Evolutionary conservation across 2,329 filamentous ascomycete genomes (phyloP).

Genomic region (Cryphonectria naterciae): DNA sequence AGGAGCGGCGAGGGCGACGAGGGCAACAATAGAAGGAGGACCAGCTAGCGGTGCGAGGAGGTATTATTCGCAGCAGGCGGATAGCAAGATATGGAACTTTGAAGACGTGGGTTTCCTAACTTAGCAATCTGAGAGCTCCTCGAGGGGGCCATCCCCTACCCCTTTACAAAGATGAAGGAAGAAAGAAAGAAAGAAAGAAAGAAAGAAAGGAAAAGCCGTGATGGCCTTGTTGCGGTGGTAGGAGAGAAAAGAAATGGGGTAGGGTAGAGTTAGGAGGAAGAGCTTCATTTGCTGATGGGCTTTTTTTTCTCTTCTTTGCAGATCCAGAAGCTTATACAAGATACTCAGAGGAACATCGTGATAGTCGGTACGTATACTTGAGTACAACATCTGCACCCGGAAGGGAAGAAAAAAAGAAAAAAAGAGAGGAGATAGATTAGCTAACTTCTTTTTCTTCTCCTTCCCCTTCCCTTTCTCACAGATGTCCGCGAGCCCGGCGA

Average conservation of each 20-base stretch:
- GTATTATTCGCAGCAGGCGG: slow-evolving; percentile 39
- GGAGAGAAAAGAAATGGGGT: background rate
- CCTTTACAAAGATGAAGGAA: background rate
- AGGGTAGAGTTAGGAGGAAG: background rate
- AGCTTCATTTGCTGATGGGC: background rate
- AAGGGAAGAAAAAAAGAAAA: background rate
- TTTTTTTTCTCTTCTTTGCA: slow-evolving; percentile 31
- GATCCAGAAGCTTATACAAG: slow-evolving; percentile 45
- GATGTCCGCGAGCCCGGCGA: slow-evolving; percentile 77
- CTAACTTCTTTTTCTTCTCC: background rate
- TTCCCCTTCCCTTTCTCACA: slow-evolving; percentile 31
- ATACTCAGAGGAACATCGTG: slow-evolving; percentile 41
- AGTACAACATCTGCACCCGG: no score
- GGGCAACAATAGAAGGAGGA: background rate
- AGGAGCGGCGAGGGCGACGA: background rate
- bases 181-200: no score
- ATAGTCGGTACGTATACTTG: slow-evolving; percentile 51
- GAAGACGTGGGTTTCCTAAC: slow-evolving; percentile 41
- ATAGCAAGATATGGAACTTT: slow-evolving; percentile 53
- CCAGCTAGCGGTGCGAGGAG: background rate
- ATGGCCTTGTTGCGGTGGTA: background rate
- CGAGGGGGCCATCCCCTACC: background rate
- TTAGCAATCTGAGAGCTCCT: background rate
- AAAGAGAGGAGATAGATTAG: background rate
- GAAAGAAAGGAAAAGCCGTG: background rate